phyloP scores from a whole-genome alignment of 1,284 basidiomycete species.

The Trichosporon faecale region DNA sequence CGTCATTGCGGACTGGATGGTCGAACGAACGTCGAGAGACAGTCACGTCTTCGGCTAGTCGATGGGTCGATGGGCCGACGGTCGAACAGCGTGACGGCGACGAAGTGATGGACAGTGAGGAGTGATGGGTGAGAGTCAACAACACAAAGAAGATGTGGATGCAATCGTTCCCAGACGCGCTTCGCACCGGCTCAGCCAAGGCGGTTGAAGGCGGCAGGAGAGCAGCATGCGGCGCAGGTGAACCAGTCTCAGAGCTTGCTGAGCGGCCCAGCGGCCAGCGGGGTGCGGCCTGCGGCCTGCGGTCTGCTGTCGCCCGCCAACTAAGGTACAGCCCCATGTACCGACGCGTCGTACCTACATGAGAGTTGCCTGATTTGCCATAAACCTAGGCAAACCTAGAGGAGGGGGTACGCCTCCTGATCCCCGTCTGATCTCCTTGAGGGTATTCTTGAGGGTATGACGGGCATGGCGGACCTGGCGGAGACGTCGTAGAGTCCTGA shows the following conservation, averaged over 20 bases:
- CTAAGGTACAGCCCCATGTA: not conserved
- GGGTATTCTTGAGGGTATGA: too few species aligned
- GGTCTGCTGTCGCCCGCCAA: too few species aligned
- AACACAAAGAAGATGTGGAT: not conserved
- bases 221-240: not conserved
- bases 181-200: not conserved
- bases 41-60: not conserved
- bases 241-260: not conserved
- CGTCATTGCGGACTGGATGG: not conserved
- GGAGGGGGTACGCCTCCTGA: too few species aligned
- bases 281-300: too few species aligned
- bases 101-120: not conserved
- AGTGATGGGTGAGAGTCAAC: not conserved
- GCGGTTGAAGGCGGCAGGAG: not conserved
- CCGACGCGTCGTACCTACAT: conserved; percentile 3
- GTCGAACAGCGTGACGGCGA: not conserved
- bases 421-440: not conserved
- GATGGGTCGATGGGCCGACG: not conserved
- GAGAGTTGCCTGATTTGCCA: not conserved
- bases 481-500: too few species aligned
- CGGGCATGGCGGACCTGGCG: too few species aligned
- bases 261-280: too few species aligned
- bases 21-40: not conserved
- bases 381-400: too few species aligned
- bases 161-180: not conserved